Base-by-base conservation (phyloP, 2,329 filamentous ascomycete genomes). In the Malbranchea zuffiana region DNA sequence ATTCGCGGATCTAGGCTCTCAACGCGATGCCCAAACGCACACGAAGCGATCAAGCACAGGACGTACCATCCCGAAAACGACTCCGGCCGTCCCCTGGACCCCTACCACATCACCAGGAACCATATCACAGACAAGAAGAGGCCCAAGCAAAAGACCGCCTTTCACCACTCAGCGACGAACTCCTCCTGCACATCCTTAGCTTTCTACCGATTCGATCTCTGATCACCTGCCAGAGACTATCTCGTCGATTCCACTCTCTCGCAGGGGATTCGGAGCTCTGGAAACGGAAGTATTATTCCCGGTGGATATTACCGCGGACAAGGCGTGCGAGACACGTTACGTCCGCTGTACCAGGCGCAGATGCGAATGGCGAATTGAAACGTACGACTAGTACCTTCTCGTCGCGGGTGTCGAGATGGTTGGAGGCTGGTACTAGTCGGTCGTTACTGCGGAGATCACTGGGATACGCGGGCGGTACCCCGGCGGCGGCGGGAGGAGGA, bases 221-320 rank as follows among this genome's bases (percentile, higher is more conserved):
- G 6, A 68, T 85, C 36, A 63, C 66, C 35, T 75, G 71, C 47
- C 71, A 78, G 56, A 69, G 51, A 35, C 28, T 60, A n/a, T 95
- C 85, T 2, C 75, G 65, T 37, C 83, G 82, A 41, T 81, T 93
- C 52, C 69, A 77, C 48, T 68, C 68, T 25, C 70, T 96, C 12
- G 72, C 83, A 5, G 70, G 72, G 37, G 90, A 96, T 57, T 80
- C 81, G 1, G 85, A 95, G 55, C 65, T 96, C 39, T 98, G 90
- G 90, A 90, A 88, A 57, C 72, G 73, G 10, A 74, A 85, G 33
- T 98, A 94, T 61, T 94, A 92, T 61, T 71, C 76, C 17, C 78
- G 81, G 44, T 96, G 93, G 59, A 83, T 95, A 19, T 72, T 82
- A 23, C 86, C 85, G 25, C 75, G 86, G 51, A 82, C 81, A 23